phyloP scores from a whole-genome alignment of 148 eudicot genomes.

The Rhododendron vialii region DNA sequence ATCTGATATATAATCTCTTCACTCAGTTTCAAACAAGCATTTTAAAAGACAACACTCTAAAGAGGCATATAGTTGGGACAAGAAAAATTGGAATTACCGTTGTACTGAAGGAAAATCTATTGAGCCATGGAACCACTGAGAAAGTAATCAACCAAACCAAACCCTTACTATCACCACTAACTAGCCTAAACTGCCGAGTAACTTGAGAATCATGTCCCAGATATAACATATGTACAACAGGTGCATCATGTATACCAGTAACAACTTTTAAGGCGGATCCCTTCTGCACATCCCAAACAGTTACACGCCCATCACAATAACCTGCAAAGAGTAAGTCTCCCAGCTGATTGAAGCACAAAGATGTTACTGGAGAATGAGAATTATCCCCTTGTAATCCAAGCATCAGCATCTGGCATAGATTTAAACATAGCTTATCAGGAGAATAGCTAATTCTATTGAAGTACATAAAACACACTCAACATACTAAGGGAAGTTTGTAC shows the following conservation, averaged over 20 bases:
- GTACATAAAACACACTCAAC: not conserved
- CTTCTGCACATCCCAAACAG: constrained; percentile 77
- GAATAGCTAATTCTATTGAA: not conserved
- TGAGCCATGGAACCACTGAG: constrained; percentile 54
- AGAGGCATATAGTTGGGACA: not conserved
- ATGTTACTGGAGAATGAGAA: constrained; percentile 68
- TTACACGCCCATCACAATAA: constrained; percentile 75
- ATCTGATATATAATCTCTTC: not conserved
- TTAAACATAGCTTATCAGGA: constrained; percentile 13
- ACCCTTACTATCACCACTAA: constrained; percentile 91
- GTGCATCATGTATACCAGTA: constrained; percentile 68
- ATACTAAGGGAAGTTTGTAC: not conserved
- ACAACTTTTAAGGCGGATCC: constrained; percentile 58
- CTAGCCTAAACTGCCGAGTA: constrained; percentile 59
- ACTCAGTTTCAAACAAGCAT: not conserved
- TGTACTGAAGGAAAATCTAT: constrained; percentile 48
- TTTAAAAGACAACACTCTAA: not conserved
- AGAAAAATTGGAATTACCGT: constrained; percentile 31
- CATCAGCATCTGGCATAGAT: constrained; percentile 51
- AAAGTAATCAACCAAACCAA: constrained; percentile 58
- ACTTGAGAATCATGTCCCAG: constrained; percentile 78
- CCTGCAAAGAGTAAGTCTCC: constrained; percentile 93
- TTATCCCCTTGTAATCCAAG: constrained; percentile 81
- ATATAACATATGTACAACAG: constrained; percentile 77
- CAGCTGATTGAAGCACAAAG: constrained; percentile 84